These are phyloP conservation scores for Linum trigynum DNA, from an alignment of 345 rosid species.

Conservation along the genomic window DNA sequence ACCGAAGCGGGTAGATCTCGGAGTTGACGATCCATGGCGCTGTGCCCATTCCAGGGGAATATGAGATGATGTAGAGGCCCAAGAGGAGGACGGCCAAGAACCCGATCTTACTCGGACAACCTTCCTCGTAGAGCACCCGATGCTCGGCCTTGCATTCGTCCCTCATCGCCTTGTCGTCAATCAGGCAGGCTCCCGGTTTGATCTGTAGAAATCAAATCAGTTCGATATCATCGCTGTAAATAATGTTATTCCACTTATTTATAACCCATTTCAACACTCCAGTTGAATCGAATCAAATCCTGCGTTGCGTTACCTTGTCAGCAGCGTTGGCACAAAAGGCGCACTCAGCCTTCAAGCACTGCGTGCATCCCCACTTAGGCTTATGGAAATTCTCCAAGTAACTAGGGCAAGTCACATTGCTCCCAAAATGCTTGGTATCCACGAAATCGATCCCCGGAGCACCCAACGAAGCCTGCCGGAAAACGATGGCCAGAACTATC, in stretches of 20 bases:
- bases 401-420: slow-evolving; percentile 51
- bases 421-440: slow-evolving; percentile 39
- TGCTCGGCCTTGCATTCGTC: slow-evolving; percentile 22
- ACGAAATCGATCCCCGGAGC: slow-evolving; percentile 29
- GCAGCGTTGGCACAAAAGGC: slow-evolving; percentile 41
- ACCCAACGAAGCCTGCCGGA: slow-evolving; percentile 43
- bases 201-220: slow-evolving; percentile 20
- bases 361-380: slow-evolving; percentile 52
- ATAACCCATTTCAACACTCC: neutral
- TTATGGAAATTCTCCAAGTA: slow-evolving; percentile 17
- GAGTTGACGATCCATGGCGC: slow-evolving; percentile 86
- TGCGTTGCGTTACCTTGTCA: slow-evolving; percentile 22
- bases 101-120: slow-evolving; percentile 78
- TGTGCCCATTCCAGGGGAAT: slow-evolving; percentile 81
- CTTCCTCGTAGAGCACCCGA: slow-evolving; percentile 45
- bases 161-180: slow-evolving; percentile 17
- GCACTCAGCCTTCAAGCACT: slow-evolving; percentile 50
- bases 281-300: neutral
- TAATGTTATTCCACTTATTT: neutral
- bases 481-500: slow-evolving; percentile 38
- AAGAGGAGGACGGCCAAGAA: slow-evolving; percentile 54
- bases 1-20: slow-evolving; percentile 81
- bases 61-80: slow-evolving; percentile 56
- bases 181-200: slow-evolving; percentile 71
- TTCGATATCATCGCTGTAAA: neutral